Conservation (phyloP, 768 basidiomycete genomes). For the Coprinellus micaceus region DNA sequence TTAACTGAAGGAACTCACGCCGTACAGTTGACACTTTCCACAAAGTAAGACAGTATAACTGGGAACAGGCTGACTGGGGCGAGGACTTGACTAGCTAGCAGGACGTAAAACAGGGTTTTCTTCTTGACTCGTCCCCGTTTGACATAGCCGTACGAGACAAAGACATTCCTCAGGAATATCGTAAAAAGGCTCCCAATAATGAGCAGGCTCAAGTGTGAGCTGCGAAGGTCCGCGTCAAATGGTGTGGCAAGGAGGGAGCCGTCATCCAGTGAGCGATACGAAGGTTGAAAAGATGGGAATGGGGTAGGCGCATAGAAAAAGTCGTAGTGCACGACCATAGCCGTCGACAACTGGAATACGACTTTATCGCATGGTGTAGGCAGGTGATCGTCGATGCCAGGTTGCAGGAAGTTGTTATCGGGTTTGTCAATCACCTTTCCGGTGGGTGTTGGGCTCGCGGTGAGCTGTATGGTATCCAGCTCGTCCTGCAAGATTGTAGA, state of each 20-base stretch:
- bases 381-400: constrained; percentile 31
- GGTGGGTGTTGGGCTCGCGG: neutral
- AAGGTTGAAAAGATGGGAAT: constrained; percentile 44
- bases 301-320: constrained; percentile 38
- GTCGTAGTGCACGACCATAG: constrained; percentile 46
- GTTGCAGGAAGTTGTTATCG: constrained; percentile 22
- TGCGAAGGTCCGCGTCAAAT: constrained; percentile 38
- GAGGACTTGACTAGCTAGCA: constrained; percentile 53
- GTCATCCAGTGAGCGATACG: constrained; percentile 45
- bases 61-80: constrained; percentile 43
- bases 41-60: constrained; percentile 46
- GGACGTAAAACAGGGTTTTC: constrained; percentile 54
- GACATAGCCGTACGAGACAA: constrained; percentile 48
- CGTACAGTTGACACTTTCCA: constrained; percentile 37
- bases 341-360: constrained; percentile 47
- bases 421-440: neutral
- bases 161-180: constrained; percentile 52
- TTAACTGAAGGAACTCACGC: constrained; percentile 32
- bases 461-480: neutral
- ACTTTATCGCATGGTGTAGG: constrained; percentile 37
- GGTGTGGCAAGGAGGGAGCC: constrained; percentile 56
- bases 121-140: constrained; percentile 53
- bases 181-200: constrained; percentile 46
- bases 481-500: neutral
- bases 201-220: constrained; percentile 42